Evolutionary conservation across 2,329 filamentous ascomycete genomes (phyloP).

Genomic region (Penicillium verrucosum): DNA sequence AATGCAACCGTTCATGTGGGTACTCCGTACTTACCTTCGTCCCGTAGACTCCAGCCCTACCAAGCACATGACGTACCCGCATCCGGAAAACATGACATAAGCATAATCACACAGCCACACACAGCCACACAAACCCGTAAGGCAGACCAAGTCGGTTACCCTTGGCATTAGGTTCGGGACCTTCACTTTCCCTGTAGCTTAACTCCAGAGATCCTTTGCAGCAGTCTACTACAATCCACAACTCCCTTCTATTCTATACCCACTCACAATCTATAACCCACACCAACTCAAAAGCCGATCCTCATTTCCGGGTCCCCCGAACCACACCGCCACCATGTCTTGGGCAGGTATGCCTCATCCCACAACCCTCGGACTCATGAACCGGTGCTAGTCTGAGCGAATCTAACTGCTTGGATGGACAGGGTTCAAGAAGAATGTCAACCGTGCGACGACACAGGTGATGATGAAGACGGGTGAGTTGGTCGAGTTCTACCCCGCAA

Average conservation of each 20-base stretch:
- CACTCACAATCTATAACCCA: not conserved
- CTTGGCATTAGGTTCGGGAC: constrained; percentile 2
- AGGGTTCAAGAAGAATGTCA: constrained; percentile 96
- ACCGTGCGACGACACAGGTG: constrained; percentile 97
- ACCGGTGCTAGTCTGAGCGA: not conserved
- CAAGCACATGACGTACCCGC: constrained; percentile 18
- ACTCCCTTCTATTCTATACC: not conserved
- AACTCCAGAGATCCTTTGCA: not conserved
- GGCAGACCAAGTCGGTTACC: constrained; percentile 3
- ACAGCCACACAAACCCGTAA: constrained; percentile 11
- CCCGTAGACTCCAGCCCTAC: constrained; percentile 9
- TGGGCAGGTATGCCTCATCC: constrained; percentile 59
- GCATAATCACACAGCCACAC: constrained; percentile 3
- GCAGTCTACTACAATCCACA: not conserved
- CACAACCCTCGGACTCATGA: not conserved
- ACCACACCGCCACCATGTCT: constrained; percentile 55
- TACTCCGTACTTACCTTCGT: not conserved
- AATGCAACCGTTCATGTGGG: not conserved
- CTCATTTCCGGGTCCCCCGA: not conserved
- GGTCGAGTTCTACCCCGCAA: constrained; percentile 17
- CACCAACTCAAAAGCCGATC: not conserved
- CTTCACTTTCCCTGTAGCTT: not conserved
- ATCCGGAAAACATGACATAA: constrained; percentile 12
- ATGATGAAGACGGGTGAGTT: constrained; percentile 94
- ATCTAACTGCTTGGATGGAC: constrained; percentile 8